phyloP scores from a whole-genome alignment of 495 filamentous ascomycete species.

The Rostrohypoxylon terebratum region DNA sequence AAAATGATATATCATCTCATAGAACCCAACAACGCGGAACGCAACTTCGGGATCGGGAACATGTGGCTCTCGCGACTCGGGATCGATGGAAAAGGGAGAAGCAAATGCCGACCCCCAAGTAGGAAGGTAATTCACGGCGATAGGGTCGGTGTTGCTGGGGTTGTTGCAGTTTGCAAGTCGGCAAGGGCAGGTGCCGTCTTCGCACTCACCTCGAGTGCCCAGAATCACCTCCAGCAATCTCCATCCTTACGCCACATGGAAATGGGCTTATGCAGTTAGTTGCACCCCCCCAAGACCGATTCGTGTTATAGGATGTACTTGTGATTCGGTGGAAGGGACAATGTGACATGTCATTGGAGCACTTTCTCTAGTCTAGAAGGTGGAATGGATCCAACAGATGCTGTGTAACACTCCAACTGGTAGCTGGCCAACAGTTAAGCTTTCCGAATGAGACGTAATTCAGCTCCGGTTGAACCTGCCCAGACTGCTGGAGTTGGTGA shows the following conservation, averaged over 20 bases:
- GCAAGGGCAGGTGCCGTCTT: background rate
- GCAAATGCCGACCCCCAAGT: background rate
- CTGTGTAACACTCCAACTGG: background rate
- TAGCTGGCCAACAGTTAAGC: background rate
- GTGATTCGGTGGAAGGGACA: background rate
- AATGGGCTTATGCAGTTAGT: background rate
- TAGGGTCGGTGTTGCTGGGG: background rate
- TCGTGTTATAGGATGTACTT: background rate
- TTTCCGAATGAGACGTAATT: background rate
- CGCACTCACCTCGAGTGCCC: background rate
- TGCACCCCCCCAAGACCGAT: background rate
- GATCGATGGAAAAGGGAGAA: background rate
- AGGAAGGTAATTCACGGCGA: background rate
- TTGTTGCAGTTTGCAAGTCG: background rate
- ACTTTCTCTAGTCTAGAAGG: background rate
- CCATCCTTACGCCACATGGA: slow-evolving; percentile 2
- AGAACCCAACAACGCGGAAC: background rate
- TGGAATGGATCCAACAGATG: background rate
- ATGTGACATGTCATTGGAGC: background rate
- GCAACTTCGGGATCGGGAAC: background rate
- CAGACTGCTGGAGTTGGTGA: background rate
- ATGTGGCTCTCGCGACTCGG: background rate
- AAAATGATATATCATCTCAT: background rate
- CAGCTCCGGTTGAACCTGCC: background rate
- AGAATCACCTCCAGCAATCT: background rate